Evolutionary conservation across 2,329 filamentous ascomycete species (phyloP), one percentile per base, ranked within the genome.

Genomic region (Xylaria sp.): DNA sequence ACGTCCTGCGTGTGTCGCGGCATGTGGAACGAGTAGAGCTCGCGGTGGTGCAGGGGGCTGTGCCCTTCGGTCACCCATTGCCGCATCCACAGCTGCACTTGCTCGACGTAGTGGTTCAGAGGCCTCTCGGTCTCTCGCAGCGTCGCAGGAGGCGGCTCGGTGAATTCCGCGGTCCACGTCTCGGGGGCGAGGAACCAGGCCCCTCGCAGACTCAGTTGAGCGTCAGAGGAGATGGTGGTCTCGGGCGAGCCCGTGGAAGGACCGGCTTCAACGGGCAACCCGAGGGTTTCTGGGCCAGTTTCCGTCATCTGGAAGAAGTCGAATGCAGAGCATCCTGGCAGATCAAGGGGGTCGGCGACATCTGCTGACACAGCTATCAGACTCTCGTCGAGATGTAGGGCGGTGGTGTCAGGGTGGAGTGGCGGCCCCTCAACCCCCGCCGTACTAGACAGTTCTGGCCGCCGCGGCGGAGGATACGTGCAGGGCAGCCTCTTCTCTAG

Each of bases 51-150:
- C 13, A 75, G 60, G 5, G 73, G 69, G 20, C 71, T 73, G 22
- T 70, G 63, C 10, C 67, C 69, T 7, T 68, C 59, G 0, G 71
- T 71, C 42, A 70, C 69, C 74, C 74, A 76, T 17, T 72, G 67
- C 20, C 65, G 68, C 45, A 74, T 64, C 73, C 74, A 76, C 10
- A 20, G 31, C 47, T 69, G 67, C 9, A 75, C 65, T 45, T 61
- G 67, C 20, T 69, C 65, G 56, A 77, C 71, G 67, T 75, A 77
- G 9, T 71, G 69, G 59, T 75, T 75, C 15, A 79, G 65, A 11
- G 61, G 53, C 3, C 42, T 45, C 2, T 61, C 65, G 33, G 67
- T 65, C 49, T 63, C 61, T 10, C 47, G 63, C 17, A 27, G 31
- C 9, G 50, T 59, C 17, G 54, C 31, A 11, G 42, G 44, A 1